Conservation (phyloP, 768 basidiomycete genomes). For the Lactifluus piperatus region DNA sequence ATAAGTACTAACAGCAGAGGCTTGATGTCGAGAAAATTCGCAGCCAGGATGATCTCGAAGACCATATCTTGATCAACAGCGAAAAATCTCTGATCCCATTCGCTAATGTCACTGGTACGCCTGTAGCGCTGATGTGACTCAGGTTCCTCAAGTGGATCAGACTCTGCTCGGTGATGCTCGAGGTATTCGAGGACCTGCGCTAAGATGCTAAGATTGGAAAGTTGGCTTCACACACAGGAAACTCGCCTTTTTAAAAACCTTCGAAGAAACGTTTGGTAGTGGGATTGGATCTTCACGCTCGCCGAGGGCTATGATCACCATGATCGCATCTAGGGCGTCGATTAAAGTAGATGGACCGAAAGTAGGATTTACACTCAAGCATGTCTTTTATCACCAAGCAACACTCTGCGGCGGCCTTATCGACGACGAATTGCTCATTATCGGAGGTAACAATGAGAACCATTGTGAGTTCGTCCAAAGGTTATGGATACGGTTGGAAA, state of each 20-base stretch:
- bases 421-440: constrained; percentile 87
- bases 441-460: constrained; percentile 90
- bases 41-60: constrained; percentile 98
- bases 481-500: no score
- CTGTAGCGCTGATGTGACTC: constrained; percentile 31
- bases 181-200: constrained; percentile 93
- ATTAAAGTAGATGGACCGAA: constrained; percentile 2
- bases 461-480: constrained; percentile 32
- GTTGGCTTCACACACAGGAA: neutral
- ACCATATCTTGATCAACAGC: constrained; percentile 99
- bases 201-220: neutral
- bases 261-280: constrained; percentile 89
- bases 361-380: constrained; percentile 69
- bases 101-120: constrained; percentile 54
- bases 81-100: constrained; percentile 99
- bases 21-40: constrained; percentile 99
- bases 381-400: constrained; percentile 98
- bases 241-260: constrained; percentile 83
- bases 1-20: constrained; percentile 61
- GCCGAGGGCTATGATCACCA: constrained; percentile 61
- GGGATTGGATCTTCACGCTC: constrained; percentile 93
- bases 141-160: constrained; percentile 77
- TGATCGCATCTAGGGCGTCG: constrained; percentile 8
- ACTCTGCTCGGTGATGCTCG: constrained; percentile 96
- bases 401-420: constrained; percentile 91